Evolutionary conservation across 2,329 filamentous ascomycete genomes (phyloP).

Genomic region (Sporothrix euskadiensis): DNA sequence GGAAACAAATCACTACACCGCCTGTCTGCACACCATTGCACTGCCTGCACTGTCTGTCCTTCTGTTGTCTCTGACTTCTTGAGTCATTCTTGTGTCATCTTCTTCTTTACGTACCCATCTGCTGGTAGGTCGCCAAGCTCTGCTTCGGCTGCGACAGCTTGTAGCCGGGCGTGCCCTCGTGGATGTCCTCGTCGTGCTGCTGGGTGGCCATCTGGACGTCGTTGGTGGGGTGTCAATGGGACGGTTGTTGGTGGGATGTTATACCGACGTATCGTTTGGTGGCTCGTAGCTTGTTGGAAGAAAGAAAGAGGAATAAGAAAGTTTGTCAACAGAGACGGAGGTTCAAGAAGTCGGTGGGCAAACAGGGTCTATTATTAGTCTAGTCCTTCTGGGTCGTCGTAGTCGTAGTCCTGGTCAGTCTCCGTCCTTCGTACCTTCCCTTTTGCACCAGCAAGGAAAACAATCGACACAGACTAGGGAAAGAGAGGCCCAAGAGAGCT

Average conservation of each 20-base stretch:
- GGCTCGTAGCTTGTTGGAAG: background rate
- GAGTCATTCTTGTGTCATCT: background rate
- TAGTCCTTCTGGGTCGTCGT: background rate
- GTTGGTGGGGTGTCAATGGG: constrained; percentile 22
- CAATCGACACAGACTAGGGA: background rate
- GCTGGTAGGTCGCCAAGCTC: constrained; percentile 88
- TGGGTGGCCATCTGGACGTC: constrained; percentile 64
- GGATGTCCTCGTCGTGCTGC: constrained; percentile 70
- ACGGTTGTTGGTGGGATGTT: background rate
- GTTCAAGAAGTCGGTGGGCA: constrained; percentile 15
- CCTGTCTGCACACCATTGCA: background rate
- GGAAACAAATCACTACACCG: background rate
- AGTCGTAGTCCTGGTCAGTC: background rate
- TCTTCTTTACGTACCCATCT: constrained; percentile 68
- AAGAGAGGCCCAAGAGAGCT: background rate
- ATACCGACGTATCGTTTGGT: no score
- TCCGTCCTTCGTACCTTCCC: background rate
- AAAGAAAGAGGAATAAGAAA: background rate
- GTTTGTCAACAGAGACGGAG: background rate
- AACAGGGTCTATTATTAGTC: constrained; percentile 15
- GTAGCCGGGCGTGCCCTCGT: constrained; percentile 91
- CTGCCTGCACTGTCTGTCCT: no score
- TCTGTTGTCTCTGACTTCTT: background rate
- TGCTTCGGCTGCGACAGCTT: constrained; percentile 97
- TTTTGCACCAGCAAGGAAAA: background rate